Evolutionary conservation across 306 rosid genomes (phyloP).

Genomic region (Quercus mongolica): DNA sequence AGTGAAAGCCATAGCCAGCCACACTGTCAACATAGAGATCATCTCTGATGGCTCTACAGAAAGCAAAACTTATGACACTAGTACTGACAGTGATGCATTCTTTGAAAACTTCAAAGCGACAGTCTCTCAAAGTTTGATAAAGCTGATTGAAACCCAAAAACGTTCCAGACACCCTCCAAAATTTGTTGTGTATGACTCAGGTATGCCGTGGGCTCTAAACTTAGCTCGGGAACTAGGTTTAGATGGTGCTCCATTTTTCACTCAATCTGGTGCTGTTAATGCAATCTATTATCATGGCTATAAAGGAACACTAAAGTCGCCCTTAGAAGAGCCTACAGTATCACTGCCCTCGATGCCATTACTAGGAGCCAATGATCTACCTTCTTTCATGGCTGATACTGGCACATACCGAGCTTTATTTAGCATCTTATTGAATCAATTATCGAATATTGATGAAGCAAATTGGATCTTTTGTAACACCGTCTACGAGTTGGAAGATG

Average conservation of each 20-base stretch:
- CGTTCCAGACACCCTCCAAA: background rate
- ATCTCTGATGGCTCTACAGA: constrained; percentile 23
- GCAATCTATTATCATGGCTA: constrained; percentile 4
- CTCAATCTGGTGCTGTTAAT: constrained; percentile 18
- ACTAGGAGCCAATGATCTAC: constrained; percentile 1
- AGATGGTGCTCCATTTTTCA: constrained; percentile 23
- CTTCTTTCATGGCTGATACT: background rate
- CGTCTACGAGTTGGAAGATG: background rate
- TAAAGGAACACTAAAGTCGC: background rate
- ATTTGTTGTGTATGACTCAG: constrained; percentile 21
- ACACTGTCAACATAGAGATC: background rate
- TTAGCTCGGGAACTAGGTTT: constrained; percentile 26
- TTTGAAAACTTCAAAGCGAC: background rate
- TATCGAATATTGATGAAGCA: constrained; percentile 6
- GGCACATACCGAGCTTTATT: background rate
- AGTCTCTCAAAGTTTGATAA: background rate
- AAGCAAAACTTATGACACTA: background rate
- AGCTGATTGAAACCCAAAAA: background rate
- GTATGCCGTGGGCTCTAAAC: constrained; percentile 26
- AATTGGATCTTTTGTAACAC: constrained; percentile 7
- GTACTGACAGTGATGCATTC: background rate
- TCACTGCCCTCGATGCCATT: constrained; percentile 11
- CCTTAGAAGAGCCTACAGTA: background rate
- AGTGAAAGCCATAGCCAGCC: background rate
- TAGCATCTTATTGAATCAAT: background rate